phyloP scores from a whole-genome alignment of 257 asterid species.

The Fraxinus excelsior region DNA sequence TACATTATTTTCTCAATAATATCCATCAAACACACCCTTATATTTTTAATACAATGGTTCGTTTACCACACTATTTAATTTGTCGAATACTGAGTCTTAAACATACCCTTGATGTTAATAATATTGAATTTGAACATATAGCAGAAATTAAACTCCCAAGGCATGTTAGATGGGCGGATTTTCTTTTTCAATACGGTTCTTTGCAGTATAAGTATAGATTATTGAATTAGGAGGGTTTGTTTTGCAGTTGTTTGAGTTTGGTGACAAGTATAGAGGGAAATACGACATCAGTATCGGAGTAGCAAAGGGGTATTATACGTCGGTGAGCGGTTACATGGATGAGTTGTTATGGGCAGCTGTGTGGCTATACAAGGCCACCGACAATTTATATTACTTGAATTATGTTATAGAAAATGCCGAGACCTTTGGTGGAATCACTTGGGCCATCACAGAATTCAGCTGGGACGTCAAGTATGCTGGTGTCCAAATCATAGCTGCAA shows the following conservation, averaged over 20 bases:
- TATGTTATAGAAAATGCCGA: conserved; percentile 58
- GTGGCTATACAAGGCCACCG: conserved; percentile 85
- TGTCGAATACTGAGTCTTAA: too few species aligned
- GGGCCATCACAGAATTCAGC: conserved; percentile 85
- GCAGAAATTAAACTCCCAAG: too few species aligned
- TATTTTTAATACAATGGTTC: too few species aligned
- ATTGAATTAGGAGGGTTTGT: not conserved
- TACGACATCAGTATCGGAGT: conserved; percentile 65
- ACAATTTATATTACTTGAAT: conserved; percentile 42
- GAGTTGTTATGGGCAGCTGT: conserved; percentile 94
- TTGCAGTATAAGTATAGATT: not conserved
- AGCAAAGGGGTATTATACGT: conserved; percentile 68
- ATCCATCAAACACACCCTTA: too few species aligned
- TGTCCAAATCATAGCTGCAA: conserved; percentile 63
- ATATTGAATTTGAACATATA: too few species aligned
- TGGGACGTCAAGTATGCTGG: conserved; percentile 93
- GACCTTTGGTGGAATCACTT: conserved; percentile 82
- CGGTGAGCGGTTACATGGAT: conserved; percentile 84
- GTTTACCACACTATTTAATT: too few species aligned
- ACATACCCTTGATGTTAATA: too few species aligned
- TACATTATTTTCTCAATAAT: too few species aligned
- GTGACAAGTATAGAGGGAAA: conserved; percentile 69
- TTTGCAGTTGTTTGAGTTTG: conserved; percentile 84
- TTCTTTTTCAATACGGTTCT: too few species aligned
- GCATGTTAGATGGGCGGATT: too few species aligned